Base-by-base conservation (phyloP, 306 rosid genomes). In the Glycine tomentella region DNA sequence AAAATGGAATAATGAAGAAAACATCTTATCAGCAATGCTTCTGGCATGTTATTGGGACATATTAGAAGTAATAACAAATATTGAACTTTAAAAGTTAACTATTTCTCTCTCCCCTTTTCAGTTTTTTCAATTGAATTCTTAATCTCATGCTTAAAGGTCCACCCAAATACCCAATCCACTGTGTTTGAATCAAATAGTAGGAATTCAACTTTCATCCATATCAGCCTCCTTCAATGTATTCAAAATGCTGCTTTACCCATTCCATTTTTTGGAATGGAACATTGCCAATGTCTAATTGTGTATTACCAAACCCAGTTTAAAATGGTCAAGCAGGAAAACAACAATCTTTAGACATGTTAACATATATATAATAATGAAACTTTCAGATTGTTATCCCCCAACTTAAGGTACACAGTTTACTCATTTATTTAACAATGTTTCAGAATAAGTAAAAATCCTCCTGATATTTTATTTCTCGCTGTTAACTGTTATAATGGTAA, bases 21-120 rank as follows among this genome's bases (percentile, higher is more conserved):
- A 83, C 73, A 11, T 78, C 73, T 77, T 36, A 70, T 88, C 31
- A 85, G 86, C 53, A 46, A 74, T 72, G 53, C 56, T 56, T 61
- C 50, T 62, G 80, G 13, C 62, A 53, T 52, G 68, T 38, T 69
- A 53, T 5, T 0, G 69, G 9, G 44, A 65, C 10, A 80, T 13
- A 61, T 34, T 36, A 25, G 51, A 80, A 38, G 68, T 36, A 69
- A 62, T 3, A 49, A 72, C 17, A 13, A 14, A 57, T 44, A 11
- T 11, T 9, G 40, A 11, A 56, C 58, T 69, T 16, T 52, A 31
- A 17, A 67, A 58, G 61, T 61, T 20, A 13, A 64, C 40, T n/a
- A 52, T 61, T 51, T 57, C 48, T 31, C 15, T 33, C 46, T 11
- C 72, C 49, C 68, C 14, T 13, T 11, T 48, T 56, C n/a, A 51